Evolutionary conservation across 2,329 filamentous ascomycete genomes (phyloP).

Genomic region (Sarocladiaceae sp.): DNA sequence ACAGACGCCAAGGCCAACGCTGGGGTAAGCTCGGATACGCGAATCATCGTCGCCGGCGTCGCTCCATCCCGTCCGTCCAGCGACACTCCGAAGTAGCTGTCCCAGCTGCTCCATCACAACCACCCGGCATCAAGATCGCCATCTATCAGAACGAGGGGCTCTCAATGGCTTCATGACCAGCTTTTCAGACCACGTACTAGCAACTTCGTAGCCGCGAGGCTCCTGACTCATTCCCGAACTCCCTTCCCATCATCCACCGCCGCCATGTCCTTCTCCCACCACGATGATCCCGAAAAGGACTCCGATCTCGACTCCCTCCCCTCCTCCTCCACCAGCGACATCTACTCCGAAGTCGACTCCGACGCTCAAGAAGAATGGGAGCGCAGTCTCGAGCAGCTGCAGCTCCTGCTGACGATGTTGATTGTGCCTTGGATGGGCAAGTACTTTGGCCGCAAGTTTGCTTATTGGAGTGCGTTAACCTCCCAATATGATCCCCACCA

Average conservation of each 20-base stretch:
- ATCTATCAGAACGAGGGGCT: neutral
- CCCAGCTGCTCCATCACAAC: neutral
- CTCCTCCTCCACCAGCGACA: slow-evolving; percentile 52
- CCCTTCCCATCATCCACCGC: slow-evolving; percentile 7
- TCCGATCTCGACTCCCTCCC: slow-evolving; percentile 60
- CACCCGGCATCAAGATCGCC: neutral
- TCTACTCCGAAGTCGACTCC: slow-evolving; percentile 55
- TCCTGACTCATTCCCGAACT: too few relatives aligned
- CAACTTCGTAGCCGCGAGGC: too few relatives aligned
- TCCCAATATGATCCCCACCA: neutral
- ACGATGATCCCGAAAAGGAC: slow-evolving; percentile 37
- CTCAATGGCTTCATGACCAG: neutral
- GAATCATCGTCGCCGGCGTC: slow-evolving; percentile 6
- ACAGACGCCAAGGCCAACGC: neutral
- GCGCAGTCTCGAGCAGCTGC: slow-evolving; percentile 85
- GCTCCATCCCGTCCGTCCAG: slow-evolving; percentile 2
- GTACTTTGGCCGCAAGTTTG: slow-evolving; percentile 89
- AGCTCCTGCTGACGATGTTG: slow-evolving; percentile 90
- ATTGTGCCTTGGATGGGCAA: slow-evolving; percentile 91
- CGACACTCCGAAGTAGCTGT: neutral
- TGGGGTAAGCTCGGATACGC: slow-evolving; percentile 9
- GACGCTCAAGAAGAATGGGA: slow-evolving; percentile 96
- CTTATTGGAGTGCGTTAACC: slow-evolving; percentile 76
- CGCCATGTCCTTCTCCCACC: slow-evolving; percentile 32
- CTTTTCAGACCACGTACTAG: too few relatives aligned